phyloP scores from a whole-genome alignment of 2,329 filamentous ascomycete species.

The Chrysoporthe deuterocubensis region DNA sequence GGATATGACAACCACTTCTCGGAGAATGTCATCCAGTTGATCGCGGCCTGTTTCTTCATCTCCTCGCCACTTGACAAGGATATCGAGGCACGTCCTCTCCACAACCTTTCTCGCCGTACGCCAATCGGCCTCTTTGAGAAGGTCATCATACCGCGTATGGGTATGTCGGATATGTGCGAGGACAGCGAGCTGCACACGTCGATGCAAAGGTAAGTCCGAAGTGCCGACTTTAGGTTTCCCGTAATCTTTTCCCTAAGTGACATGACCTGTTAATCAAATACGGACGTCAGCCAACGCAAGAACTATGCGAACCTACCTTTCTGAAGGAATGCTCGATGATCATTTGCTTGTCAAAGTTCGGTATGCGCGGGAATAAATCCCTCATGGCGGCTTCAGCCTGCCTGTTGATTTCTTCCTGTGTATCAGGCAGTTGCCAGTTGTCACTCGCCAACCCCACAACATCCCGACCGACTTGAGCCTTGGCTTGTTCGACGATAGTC shows the following conservation, averaged over 20 bases:
- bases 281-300: constrained; percentile 19
- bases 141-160: constrained; percentile 68
- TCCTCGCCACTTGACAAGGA: constrained; percentile 73
- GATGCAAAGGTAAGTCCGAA: constrained; percentile 59
- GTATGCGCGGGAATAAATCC: constrained; percentile 68
- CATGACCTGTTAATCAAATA: constrained; percentile 16
- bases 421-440: constrained; percentile 53
- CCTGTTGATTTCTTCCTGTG: constrained; percentile 62
- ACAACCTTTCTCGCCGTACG: constrained; percentile 64
- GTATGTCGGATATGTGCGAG: constrained; percentile 69
- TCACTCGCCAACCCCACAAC: constrained; percentile 32
- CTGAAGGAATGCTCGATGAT: constrained; percentile 68
- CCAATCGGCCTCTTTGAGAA: constrained; percentile 63
- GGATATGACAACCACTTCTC: constrained; percentile 69
- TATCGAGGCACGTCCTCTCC: constrained; percentile 63
- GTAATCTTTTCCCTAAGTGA: constrained; percentile 51
- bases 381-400: constrained; percentile 66
- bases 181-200: constrained; percentile 67
- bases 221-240: constrained; percentile 63
- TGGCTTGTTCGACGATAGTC: constrained; percentile 62
- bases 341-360: constrained; percentile 64
- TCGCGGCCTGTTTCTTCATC: constrained; percentile 71
- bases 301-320: constrained; percentile 50
- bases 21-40: constrained; percentile 68
- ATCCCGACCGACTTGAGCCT: constrained; percentile 35